Percentiles rank a stretch among this genome's conserved stretches.
Evolutionary conservation across 2,329 filamentous ascomycete genomes (phyloP).

Genomic region (Alternaria angustiovoidea): DNA sequence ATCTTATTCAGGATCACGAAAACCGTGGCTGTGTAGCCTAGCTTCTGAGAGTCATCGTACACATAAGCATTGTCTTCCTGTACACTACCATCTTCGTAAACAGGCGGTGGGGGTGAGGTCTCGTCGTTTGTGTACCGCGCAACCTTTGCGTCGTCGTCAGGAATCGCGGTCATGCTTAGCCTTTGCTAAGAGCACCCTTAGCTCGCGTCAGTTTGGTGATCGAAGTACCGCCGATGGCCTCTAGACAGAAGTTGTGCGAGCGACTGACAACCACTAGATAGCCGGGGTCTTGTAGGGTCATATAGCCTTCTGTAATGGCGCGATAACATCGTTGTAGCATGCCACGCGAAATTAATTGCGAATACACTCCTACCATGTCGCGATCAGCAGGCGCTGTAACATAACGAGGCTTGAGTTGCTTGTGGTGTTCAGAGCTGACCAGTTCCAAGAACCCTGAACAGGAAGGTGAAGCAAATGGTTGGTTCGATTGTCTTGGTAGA

Average conservation of each 20-base stretch:
- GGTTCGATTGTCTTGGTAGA: constrained; percentile 32
- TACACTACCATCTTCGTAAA: constrained; percentile 34
- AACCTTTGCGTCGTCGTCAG: constrained; percentile 33
- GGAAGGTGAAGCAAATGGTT: constrained; percentile 38
- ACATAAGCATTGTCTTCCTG: constrained; percentile 45
- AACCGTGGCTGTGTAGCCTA: constrained; percentile 45
- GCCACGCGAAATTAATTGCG: constrained; percentile 15
- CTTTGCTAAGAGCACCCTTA: neutral
- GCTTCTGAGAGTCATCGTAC: constrained; percentile 43
- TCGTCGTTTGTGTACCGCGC: constrained; percentile 22
- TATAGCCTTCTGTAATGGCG: constrained; percentile 27
- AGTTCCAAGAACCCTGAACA: constrained; percentile 23
- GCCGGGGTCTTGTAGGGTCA: constrained; percentile 17
- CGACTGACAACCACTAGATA: constrained; percentile 20
- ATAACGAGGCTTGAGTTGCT: constrained; percentile 38
- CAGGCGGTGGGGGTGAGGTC: constrained; percentile 22
- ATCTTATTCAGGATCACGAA: constrained; percentile 48
- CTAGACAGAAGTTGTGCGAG: constrained; percentile 5
- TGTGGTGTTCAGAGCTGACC: constrained; percentile 24
- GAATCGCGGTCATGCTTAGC: constrained; percentile 30
- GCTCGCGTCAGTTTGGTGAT: neutral
- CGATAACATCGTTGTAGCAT: constrained; percentile 18
- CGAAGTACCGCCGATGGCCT: neutral
- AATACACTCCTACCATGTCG: constrained; percentile 26
- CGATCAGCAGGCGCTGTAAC: constrained; percentile 37